These are phyloP conservation scores for Fusarium subtropicale DNA, from an alignment of 2,329 filamentous ascomycete species.

Conservation along the genomic window DNA sequence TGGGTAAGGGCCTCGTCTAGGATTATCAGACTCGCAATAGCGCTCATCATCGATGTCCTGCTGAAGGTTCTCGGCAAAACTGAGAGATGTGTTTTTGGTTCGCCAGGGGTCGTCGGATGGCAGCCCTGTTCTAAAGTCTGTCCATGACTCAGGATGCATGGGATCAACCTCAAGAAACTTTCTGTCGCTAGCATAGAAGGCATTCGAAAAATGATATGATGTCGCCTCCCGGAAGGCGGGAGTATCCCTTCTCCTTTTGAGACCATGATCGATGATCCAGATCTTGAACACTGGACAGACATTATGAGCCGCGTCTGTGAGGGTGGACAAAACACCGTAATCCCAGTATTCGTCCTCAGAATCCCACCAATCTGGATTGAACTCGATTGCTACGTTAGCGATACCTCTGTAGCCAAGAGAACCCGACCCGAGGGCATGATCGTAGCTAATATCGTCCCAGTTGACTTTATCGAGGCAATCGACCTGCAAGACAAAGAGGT, in stretches of 20 bases:
- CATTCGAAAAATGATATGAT: background rate
- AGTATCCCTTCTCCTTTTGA: constrained; percentile 9
- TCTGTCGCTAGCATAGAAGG: constrained; percentile 22
- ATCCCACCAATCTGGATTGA: constrained; percentile 8
- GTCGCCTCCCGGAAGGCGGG: background rate
- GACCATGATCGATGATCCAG: constrained; percentile 19
- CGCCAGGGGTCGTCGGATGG: background rate
- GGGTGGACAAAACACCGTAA: background rate
- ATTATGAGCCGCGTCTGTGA: background rate
- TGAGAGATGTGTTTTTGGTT: background rate
- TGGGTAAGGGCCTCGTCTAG: background rate
- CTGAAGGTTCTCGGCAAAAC: background rate
- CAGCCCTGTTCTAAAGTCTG: background rate
- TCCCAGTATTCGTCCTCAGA: background rate
- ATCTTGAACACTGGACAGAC: background rate
- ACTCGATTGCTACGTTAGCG: constrained; percentile 4
- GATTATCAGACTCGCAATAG: background rate
- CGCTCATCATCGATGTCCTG: background rate
- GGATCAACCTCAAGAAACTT: constrained; percentile 1
- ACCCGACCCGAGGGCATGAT: background rate
- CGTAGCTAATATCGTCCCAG: background rate
- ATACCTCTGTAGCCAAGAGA: accelerated
- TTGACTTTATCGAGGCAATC: background rate
- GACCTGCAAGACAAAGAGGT: constrained; percentile 21
- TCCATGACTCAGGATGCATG: background rate